Conservation (phyloP, 331 rosid species). For the Acacia concinna region DNA sequence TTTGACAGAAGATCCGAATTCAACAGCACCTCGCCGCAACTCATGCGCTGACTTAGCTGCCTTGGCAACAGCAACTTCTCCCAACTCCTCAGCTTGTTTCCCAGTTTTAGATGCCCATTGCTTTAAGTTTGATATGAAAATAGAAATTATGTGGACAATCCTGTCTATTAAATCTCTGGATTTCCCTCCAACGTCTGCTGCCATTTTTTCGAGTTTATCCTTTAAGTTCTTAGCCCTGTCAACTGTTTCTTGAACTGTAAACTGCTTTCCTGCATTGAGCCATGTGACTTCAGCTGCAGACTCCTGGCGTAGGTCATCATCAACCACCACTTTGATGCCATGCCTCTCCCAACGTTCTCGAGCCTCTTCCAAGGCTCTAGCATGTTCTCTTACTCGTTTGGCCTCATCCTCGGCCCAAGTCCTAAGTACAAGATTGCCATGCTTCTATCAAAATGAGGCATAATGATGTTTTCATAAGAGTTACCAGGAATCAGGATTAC, state of each 20-base stretch:
- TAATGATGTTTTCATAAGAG: neutral
- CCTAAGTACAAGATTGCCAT: constrained; percentile 42
- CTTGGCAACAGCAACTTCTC: constrained; percentile 47
- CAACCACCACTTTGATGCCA: constrained; percentile 93
- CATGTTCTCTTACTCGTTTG: constrained; percentile 88
- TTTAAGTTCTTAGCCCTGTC: constrained; percentile 66
- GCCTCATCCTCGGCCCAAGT: constrained; percentile 99
- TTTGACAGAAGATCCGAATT: constrained; percentile 53
- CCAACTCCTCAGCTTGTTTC: constrained; percentile 54
- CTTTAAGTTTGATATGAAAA: constrained; percentile 57
- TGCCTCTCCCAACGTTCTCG: constrained; percentile 94
- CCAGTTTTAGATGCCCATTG: constrained; percentile 58
- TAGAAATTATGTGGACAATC: constrained; percentile 56
- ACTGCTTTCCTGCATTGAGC: constrained; percentile 71
- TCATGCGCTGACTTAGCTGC: constrained; percentile 59
- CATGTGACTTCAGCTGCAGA: constrained; percentile 73
- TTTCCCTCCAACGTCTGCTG: constrained; percentile 60
- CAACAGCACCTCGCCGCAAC: constrained; percentile 61
- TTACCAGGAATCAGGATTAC: constrained; percentile 10
- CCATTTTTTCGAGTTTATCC: constrained; percentile 69
- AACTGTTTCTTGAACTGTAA: constrained; percentile 65
- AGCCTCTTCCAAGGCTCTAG: constrained; percentile 88
- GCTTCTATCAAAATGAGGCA: neutral
- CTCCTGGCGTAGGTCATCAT: constrained; percentile 76
- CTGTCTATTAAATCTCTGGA: constrained; percentile 56